Evolutionary conservation across 352 stramenopile species (phyloP).

Genomic region (Phytopythium litorale): DNA sequence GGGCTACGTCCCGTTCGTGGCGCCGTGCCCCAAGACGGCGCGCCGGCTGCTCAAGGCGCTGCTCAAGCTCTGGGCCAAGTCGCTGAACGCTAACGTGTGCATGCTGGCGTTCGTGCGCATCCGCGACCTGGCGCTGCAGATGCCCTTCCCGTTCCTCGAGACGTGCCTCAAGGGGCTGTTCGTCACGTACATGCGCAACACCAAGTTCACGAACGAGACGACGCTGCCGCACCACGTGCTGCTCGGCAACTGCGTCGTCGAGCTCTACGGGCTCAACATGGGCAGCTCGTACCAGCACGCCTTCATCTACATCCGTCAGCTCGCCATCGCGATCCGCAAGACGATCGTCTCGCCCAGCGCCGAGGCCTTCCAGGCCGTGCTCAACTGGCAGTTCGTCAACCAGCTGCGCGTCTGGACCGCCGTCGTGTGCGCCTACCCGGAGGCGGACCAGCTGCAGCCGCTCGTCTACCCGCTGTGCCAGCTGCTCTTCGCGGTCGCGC

Average conservation of each 20-base stretch:
- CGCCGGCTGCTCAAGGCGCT: constrained; percentile 75
- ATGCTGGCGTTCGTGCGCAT: constrained; percentile 96
- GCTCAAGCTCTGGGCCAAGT: constrained; percentile 86
- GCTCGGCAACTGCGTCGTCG: constrained; percentile 98
- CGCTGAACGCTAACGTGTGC: constrained; percentile 71
- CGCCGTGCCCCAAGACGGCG: constrained; percentile 64
- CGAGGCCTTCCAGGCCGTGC: constrained; percentile 85
- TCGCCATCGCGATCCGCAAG: constrained; percentile 96
- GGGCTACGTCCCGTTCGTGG: constrained; percentile 71
- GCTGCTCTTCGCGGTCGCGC: constrained; percentile 71
- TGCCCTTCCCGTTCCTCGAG: constrained; percentile 97
- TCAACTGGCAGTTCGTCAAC: constrained; percentile 99
- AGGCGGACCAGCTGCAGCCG: constrained; percentile 81
- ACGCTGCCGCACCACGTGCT: constrained; percentile 84
- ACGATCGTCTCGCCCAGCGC: constrained; percentile 93
- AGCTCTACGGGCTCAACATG: constrained; percentile 96
- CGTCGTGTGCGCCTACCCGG: constrained; percentile 90
- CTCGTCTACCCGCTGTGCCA: constrained; percentile 96
- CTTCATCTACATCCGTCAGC: constrained; percentile 99
- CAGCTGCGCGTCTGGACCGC: constrained; percentile 96
- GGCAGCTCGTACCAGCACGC: constrained; percentile 98
- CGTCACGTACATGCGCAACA: constrained; percentile 94
- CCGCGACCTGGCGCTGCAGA: constrained; percentile 91
- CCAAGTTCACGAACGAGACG: constrained; percentile 92
- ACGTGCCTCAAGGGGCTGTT: constrained; percentile 95